phyloP scores from a whole-genome alignment of 2,329 filamentous ascomycete genomes.

The Claviceps spartinae region DNA sequence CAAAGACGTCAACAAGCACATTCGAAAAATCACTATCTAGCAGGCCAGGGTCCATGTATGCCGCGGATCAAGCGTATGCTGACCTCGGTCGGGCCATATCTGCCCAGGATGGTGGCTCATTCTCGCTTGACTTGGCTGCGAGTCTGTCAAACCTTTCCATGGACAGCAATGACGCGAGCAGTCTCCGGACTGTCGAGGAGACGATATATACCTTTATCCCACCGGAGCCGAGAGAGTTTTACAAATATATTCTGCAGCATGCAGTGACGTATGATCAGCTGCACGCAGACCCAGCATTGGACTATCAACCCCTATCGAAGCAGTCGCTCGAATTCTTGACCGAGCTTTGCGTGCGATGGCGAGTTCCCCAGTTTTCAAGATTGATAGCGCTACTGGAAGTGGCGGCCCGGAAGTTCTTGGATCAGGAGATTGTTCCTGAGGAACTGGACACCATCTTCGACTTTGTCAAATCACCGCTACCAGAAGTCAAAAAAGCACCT shows the following conservation, averaged over 20 bases:
- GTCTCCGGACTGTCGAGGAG: constrained; percentile 43
- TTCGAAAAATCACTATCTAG: constrained; percentile 43
- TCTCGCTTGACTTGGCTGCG: constrained; percentile 50
- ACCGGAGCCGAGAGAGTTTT: constrained; percentile 66
- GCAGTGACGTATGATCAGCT: constrained; percentile 54
- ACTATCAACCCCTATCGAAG: constrained; percentile 50
- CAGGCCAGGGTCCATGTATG: constrained; percentile 32
- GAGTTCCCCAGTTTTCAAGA: constrained; percentile 70
- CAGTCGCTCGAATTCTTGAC: constrained; percentile 71
- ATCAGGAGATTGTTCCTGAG: constrained; percentile 68
- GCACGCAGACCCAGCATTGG: constrained; percentile 37
- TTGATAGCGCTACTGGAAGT: constrained; percentile 76
- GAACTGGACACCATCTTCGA: constrained; percentile 76
- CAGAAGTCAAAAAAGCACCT: constrained; percentile 51
- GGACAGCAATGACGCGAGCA: constrained; percentile 33
- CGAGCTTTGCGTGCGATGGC: constrained; percentile 79
- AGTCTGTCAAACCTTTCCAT: constrained; percentile 54
- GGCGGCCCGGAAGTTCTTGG: constrained; percentile 68
- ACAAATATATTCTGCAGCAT: constrained; percentile 68
- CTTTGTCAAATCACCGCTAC: constrained; percentile 58
- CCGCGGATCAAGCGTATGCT: constrained; percentile 37
- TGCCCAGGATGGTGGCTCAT: constrained; percentile 27
- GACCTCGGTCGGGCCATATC: constrained; percentile 39
- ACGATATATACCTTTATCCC: constrained; percentile 81
- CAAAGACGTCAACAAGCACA: constrained; percentile 55